Percentiles rank a stretch among this genome's conserved stretches.
Evolutionary conservation across 129 eudicot genomes (phyloP).

Genomic region (Escallonia herrerae): DNA sequence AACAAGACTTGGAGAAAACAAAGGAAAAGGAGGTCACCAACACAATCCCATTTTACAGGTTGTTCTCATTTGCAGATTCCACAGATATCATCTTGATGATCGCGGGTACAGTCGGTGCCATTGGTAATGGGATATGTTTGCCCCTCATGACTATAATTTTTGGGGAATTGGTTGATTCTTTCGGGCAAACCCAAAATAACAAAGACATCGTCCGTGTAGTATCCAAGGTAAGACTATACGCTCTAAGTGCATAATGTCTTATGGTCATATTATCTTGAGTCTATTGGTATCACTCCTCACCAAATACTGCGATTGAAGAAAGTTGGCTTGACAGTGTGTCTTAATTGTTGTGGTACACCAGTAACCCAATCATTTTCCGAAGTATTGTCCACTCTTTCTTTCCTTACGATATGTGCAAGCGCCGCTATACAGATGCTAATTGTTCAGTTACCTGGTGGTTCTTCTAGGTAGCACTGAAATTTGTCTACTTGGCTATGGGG

Average conservation of each 20-base stretch:
- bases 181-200: slow-evolving; percentile 30
- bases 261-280: no score
- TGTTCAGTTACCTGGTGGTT: neutral
- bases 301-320: neutral
- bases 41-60: slow-evolving; percentile 11
- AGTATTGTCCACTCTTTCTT: neutral
- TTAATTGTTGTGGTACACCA: neutral
- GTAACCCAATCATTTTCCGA: neutral
- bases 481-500: slow-evolving; percentile 70
- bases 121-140: slow-evolving; percentile 37
- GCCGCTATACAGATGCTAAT: neutral
- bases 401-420: neutral
- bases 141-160: slow-evolving; percentile 44
- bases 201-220: slow-evolving; percentile 23
- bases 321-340: neutral
- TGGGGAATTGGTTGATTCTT: slow-evolving; percentile 43
- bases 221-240: slow-evolving; percentile 25
- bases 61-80: slow-evolving; percentile 16
- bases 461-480: slow-evolving; percentile 54
- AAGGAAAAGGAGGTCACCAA: slow-evolving; percentile 10
- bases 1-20: neutral
- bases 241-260: neutral
- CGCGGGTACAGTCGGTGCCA: slow-evolving; percentile 35
- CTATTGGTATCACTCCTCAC: no score
- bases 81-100: slow-evolving; percentile 27